Percentiles rank a stretch among this genome's conserved stretches.
Conservation (phyloP, 495 filamentous ascomycete genomes). For the Durotheca rogersii region DNA sequence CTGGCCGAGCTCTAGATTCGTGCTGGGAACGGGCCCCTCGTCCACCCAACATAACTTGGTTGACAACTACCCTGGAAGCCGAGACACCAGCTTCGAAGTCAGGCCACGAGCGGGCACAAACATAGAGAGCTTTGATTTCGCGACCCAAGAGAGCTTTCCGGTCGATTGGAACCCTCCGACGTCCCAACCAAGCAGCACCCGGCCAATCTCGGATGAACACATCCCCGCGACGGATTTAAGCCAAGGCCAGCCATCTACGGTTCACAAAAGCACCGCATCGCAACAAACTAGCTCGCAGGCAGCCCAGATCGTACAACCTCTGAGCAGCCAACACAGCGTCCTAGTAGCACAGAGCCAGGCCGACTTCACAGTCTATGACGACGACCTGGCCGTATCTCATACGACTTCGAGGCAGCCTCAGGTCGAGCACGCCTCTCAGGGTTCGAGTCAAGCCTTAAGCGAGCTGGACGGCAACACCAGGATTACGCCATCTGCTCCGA, state of each 20-base stretch:
- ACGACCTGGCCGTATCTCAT: conserved; percentile 25
- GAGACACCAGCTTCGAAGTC: background rate
- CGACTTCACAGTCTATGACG: conserved; percentile 22
- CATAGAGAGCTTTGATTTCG: conserved; percentile 15
- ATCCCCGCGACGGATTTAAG: conserved; percentile 7
- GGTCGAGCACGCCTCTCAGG: conserved; percentile 4
- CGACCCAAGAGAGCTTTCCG: conserved; percentile 28
- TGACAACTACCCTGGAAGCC: background rate
- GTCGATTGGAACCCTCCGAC: conserved; percentile 5
- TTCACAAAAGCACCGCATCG: conserved; percentile 5
- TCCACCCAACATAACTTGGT: background rate
- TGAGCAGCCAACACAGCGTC: conserved; percentile 21
- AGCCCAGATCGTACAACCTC: conserved; percentile 34
- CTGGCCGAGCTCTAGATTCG: conserved; percentile 5
- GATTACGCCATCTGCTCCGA: conserved; percentile 13
- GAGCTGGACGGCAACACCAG: conserved; percentile 26
- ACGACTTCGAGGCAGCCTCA: conserved; percentile 11
- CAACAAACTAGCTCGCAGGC: conserved; percentile 27
- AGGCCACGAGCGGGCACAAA: conserved; percentile 10
- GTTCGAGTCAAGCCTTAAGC: conserved; percentile 23
- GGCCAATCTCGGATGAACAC: conserved; percentile 1
- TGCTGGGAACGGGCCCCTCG: conserved; percentile 1
- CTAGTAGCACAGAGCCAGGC: conserved; percentile 27
- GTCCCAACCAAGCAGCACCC: conserved; percentile 2
- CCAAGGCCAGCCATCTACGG: conserved; percentile 5